Percentiles rank a stretch among this genome's conserved stretches.
Conservation (phyloP, 441 rosid species). For the Aleurites moluccanus region DNA sequence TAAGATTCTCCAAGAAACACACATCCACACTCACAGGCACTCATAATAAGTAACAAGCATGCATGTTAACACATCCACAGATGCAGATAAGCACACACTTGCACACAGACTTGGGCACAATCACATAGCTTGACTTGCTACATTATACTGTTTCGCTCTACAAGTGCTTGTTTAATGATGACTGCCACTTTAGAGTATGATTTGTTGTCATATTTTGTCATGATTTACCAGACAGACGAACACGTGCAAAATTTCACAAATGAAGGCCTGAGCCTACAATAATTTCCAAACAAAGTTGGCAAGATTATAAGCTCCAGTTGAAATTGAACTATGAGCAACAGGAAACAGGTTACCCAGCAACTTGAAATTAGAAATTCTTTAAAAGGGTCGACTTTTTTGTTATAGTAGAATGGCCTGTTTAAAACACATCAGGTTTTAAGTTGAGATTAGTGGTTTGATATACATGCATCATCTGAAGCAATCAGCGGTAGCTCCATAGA, state of each 20-base stretch:
- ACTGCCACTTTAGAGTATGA: not conserved
- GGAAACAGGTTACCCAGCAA: not conserved
- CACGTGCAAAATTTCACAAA: not conserved
- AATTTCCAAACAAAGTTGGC: not conserved
- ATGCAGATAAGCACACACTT: not conserved
- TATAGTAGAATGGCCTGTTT: not conserved
- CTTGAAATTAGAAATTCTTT: not conserved
- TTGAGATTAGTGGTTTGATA: not conserved
- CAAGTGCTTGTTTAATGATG: not conserved
- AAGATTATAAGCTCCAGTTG: not conserved
- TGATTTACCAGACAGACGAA: not conserved
- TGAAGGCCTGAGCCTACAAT: not conserved
- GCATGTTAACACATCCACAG: not conserved
- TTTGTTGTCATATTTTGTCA: not conserved
- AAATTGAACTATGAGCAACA: not conserved
- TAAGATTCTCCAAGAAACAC: slow-evolving; percentile 1
- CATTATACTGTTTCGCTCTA: not conserved
- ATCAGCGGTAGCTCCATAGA: too few relatives aligned
- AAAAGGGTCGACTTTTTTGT: not conserved
- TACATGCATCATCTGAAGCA: not conserved
- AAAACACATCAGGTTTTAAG: not conserved
- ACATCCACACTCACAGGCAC: not conserved
- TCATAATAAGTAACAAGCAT: not conserved
- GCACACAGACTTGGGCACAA: not conserved
- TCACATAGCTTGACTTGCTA: not conserved